Base-by-base conservation (phyloP, 371 early-diverging fungal species). In the Coemansia sp. region DNA sequence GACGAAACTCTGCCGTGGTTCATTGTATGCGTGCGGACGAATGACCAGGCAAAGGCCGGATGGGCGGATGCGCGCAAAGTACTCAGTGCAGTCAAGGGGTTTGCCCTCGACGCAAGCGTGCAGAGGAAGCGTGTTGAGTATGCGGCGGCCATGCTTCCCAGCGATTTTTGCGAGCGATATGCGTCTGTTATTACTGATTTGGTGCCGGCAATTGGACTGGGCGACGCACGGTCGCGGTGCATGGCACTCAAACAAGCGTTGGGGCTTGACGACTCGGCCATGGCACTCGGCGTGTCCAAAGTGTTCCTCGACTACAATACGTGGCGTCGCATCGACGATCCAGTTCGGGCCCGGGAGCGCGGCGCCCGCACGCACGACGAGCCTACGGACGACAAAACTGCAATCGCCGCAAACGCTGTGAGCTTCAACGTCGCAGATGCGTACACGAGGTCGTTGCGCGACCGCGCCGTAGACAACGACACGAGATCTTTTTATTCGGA, bases 1-100 rank as follows among this genome's bases (percentile, higher is more conserved):
- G 87, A 87, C 59, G 92, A 91, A 54, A 92, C 95, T 0, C 87
- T 88, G 44, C 83, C 92, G 18, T 96, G 95, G 91, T 91, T 90
- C 68, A 78, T 95, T 53, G 82, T 93, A 65, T 93, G 93, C 79
- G 77, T 97, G 44, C 54, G 59, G 37, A 58, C 93, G n/a, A 89
- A 90, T 59, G 90, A 91, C 68, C 83, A 85, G 26, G 85, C 86
- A 67, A 80, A 85, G 65, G 74, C 86, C 30, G 64, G 72, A 16
- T 72, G 79, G 64, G 83, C 88, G 56, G 90, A 91, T 68, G 67
- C 75, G 2, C 84, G 83, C 61, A 75, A 75, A 59, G 84, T 93
- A 7, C 58, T 75, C 37, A 61, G 79, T 5, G 91, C 91, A 65
- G 80, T 91, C 4, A 72, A 75, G n/a, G 68, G 77, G 2, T 84